Evolutionary conservation across 2,329 filamentous ascomycete species (phyloP).

Genomic region (Sporothrix curviconia): DNA sequence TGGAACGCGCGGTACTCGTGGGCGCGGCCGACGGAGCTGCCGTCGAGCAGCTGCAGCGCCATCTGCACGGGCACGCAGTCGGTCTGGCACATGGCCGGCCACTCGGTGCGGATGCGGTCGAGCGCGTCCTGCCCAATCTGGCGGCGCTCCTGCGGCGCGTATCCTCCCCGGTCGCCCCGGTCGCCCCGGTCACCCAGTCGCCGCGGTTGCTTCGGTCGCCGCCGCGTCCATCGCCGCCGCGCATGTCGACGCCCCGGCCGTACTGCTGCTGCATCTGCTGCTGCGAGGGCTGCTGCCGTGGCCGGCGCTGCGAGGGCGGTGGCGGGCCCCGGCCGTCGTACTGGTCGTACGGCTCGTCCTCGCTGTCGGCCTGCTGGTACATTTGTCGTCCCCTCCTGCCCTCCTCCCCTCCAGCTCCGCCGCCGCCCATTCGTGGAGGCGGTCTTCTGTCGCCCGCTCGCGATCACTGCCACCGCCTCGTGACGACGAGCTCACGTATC

Average conservation of each 20-base stretch:
- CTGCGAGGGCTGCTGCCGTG: conserved; percentile 19
- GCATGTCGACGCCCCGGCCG: conserved; percentile 3
- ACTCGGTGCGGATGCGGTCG: conserved; percentile 77
- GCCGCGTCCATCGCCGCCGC: not conserved
- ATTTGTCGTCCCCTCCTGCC: conserved; percentile 3
- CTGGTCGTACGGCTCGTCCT: conserved; percentile 9
- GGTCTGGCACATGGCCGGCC: conserved; percentile 83
- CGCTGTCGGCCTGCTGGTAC: conserved; percentile 10
- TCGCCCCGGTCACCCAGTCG: not conserved
- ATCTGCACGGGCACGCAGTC: conserved; percentile 91
- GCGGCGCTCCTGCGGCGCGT: conserved; percentile 32
- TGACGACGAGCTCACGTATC: conserved; percentile 13
- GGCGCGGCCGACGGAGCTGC: conserved; percentile 85
- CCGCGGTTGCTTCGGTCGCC: too few relatives aligned
- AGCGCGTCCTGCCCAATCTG: conserved; percentile 58
- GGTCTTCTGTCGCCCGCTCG: conserved; percentile 5
- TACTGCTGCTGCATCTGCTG: conserved; percentile 21
- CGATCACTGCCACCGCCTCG: not conserved
- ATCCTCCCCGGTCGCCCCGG: conserved; percentile 20
- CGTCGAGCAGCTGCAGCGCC: conserved; percentile 89
- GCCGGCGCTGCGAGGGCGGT: conserved; percentile 18
- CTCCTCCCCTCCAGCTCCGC: conserved; percentile 18
- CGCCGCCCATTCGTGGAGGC: conserved; percentile 21
- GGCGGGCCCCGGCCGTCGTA: conserved; percentile 6
- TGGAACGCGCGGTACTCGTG: conserved; percentile 82